Evolutionary conservation across 176 grass and related monocot genomes (phyloP).

Genomic region (Oryza australiensis): DNA sequence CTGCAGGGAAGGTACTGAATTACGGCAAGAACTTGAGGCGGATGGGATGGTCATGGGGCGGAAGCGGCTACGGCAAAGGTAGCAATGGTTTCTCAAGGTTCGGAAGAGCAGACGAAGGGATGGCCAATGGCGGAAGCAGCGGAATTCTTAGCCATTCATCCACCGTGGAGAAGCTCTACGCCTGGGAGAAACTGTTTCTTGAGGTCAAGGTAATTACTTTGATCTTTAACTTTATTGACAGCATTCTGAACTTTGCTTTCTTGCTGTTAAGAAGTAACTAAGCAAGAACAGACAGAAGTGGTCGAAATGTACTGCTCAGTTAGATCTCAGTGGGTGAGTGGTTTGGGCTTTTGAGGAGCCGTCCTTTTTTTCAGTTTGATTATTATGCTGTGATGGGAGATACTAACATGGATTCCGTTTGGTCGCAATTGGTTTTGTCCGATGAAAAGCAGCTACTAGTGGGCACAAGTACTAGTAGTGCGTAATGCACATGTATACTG

Average conservation of each 20-base stretch:
- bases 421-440: conserved; percentile 38
- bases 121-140: conserved; percentile 45
- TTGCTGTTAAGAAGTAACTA: not conserved
- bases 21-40: conserved; percentile 90
- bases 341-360: conserved; percentile 45
- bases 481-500: conserved; percentile 44
- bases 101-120: conserved; percentile 38
- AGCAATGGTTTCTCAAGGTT: conserved; percentile 51
- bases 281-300: conserved; percentile 12
- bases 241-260: conserved; percentile 30
- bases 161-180: conserved; percentile 95
- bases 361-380: conserved; percentile 44
- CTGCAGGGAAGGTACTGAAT: conserved; percentile 67
- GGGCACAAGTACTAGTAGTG: conserved; percentile 38
- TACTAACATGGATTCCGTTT: conserved; percentile 40
- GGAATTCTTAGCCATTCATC: conserved; percentile 70
- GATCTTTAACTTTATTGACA: conserved; percentile 21
- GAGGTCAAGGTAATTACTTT: conserved; percentile 83
- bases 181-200: conserved; percentile 96
- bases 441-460: conserved; percentile 24
- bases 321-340: conserved; percentile 50
- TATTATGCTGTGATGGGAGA: conserved; percentile 26
- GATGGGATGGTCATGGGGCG: conserved; percentile 56
- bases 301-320: conserved; percentile 32
- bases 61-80: conserved; percentile 36